A percentile compares a stretch with the other conserved stretches of the same genome.
phyloP scores from a whole-genome alignment of 805 yeast genomes.

The Spathaspora girioi region DNA sequence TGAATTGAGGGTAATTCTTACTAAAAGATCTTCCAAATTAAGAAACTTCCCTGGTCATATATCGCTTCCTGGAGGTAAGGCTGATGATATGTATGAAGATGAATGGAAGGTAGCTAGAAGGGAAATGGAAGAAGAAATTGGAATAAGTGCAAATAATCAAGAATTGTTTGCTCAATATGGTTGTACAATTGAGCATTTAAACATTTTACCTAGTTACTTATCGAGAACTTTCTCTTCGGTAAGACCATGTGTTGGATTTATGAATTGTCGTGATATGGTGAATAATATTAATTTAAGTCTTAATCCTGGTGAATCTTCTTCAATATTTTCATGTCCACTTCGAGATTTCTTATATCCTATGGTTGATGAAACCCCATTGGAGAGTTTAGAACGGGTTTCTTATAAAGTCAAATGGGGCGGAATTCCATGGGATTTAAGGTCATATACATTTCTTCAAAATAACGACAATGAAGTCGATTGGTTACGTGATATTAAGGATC shows the following conservation, averaged over 20 bases:
- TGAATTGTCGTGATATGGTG: constrained; percentile 18
- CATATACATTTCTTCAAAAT: constrained; percentile 55
- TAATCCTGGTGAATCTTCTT: constrained; percentile 76
- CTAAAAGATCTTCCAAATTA: constrained; percentile 69
- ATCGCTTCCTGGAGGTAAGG: constrained; percentile 92
- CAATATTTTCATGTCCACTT: constrained; percentile 68
- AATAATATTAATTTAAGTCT: constrained; percentile 33
- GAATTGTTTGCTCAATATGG: constrained; percentile 44
- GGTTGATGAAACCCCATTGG: constrained; percentile 16
- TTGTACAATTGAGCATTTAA: constrained; percentile 56
- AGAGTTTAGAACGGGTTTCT: constrained; percentile 28
- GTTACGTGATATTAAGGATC: constrained; percentile 54
- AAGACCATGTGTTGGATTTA: constrained; percentile 70
- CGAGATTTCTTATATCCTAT: constrained; percentile 49
- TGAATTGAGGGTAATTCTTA: constrained; percentile 72
- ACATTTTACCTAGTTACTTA: constrained; percentile 70
- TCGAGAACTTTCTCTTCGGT: constrained; percentile 83
- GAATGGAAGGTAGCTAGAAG: constrained; percentile 76
- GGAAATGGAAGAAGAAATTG: constrained; percentile 87
- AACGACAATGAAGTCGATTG: constrained; percentile 58
- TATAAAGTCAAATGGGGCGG: constrained; percentile 64
- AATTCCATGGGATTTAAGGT: constrained; percentile 60
- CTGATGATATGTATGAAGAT: constrained; percentile 62
- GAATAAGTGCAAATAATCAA: constrained; percentile 51
- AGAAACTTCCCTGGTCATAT: constrained; percentile 84